Conservation (phyloP, 192 early-diverging fungal species). For the Pecoramyces ruminantium region DNA sequence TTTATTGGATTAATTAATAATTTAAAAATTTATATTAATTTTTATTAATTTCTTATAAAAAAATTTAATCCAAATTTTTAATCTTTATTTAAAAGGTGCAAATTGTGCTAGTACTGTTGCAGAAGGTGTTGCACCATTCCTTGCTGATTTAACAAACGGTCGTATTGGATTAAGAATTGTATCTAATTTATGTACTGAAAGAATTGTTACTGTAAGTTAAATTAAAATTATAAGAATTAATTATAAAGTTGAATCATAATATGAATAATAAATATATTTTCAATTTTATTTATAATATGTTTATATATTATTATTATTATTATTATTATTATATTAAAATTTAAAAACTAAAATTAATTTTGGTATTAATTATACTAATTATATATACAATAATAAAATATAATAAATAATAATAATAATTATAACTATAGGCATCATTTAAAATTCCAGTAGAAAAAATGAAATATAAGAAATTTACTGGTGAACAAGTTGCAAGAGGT, state of each 20-base stretch:
- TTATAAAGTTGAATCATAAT: too few relatives aligned
- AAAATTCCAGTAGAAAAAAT: slow-evolving; percentile 37
- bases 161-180: slow-evolving; percentile 48
- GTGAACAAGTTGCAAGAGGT: slow-evolving; percentile 38
- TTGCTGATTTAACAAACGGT: slow-evolving; percentile 30
- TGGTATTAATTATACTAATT: too few relatives aligned
- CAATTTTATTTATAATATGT: too few relatives aligned
- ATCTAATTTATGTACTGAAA: slow-evolving; percentile 46
- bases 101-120: slow-evolving; percentile 52
- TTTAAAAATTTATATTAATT: neutral
- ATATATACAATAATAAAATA: too few relatives aligned
- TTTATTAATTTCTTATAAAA: too few relatives aligned
- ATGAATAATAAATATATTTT: too few relatives aligned
- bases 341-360: too few relatives aligned
- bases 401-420: too few relatives aligned
- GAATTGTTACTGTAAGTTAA: slow-evolving; percentile 29
- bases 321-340: too few relatives aligned
- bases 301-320: too few relatives aligned
- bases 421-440: slow-evolving; percentile 22
- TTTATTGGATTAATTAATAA: neutral
- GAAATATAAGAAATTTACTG: slow-evolving; percentile 43
- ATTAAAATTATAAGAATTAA: too few relatives aligned
- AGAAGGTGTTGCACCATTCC: slow-evolving; percentile 44
- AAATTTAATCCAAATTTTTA: too few relatives aligned
- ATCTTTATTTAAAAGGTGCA: slow-evolving; percentile 9